These are phyloP conservation scores for Beauveria brongniartii DNA, from an alignment of 2,329 filamentous ascomycete genomes.

Conservation along the genomic window DNA sequence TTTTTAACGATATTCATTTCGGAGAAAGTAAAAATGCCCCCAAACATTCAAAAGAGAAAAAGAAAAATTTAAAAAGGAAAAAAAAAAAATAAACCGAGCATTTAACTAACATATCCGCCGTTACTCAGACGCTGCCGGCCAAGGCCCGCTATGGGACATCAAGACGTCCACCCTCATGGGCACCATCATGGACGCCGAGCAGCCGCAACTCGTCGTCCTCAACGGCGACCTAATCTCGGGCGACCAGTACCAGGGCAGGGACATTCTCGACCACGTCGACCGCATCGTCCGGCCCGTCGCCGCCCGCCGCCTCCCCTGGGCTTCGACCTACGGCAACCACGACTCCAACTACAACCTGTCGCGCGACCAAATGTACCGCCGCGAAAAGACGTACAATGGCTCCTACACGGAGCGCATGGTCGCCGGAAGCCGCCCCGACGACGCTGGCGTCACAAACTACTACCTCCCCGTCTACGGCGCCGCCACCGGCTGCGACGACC, in stretches of 20 bases:
- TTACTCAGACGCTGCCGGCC: constrained; percentile 35
- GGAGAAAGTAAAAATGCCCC: constrained; percentile 47
- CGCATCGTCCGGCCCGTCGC: constrained; percentile 29
- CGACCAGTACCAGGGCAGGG: neutral
- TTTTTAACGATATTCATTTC: constrained; percentile 65
- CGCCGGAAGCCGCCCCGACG: neutral
- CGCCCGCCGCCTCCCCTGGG: constrained; percentile 24
- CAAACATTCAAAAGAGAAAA: neutral
- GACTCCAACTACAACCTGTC: constrained; percentile 15
- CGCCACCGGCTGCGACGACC: neutral
- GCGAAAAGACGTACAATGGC: constrained; percentile 18
- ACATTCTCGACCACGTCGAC: constrained; percentile 10
- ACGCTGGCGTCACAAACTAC: constrained; percentile 34
- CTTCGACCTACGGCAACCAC: constrained; percentile 13
- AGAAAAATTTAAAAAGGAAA: neutral
- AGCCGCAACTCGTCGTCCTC: constrained; percentile 53
- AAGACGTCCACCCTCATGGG: constrained; percentile 50
- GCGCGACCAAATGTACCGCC: constrained; percentile 15
- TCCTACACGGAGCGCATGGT: constrained; percentile 20
- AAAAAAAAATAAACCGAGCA: neutral
- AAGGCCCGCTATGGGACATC: constrained; percentile 45
- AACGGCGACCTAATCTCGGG: constrained; percentile 12
- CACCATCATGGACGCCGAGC: constrained; percentile 48
- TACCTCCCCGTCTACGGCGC: constrained; percentile 30
- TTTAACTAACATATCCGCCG: neutral